Percentiles rank a stretch among this genome's conserved stretches.
Conservation (phyloP, 352 stramenopile genomes). For the Phytophthora sp. region DNA sequence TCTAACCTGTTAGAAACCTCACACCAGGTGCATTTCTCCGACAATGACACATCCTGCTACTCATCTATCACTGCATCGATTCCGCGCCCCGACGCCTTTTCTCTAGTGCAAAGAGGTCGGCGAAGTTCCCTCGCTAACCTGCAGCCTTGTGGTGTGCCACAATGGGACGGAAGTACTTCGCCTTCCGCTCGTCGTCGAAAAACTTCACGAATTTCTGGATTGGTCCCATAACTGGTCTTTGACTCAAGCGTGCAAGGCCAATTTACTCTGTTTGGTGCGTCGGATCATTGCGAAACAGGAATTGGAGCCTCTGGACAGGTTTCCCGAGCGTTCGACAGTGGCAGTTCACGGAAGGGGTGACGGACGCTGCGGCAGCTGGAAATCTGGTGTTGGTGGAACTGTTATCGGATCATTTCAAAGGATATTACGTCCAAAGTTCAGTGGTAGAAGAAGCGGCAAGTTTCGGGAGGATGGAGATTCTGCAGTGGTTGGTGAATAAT, state of each 20-base stretch:
- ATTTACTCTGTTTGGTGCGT: constrained; percentile 10
- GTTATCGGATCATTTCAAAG: constrained; percentile 5
- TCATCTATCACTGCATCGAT: background rate
- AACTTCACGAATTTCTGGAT: constrained; percentile 21
- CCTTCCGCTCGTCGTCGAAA: constrained; percentile 15
- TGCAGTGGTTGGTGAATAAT: constrained; percentile 15
- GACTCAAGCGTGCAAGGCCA: constrained; percentile 2
- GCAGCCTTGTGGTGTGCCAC: constrained; percentile 5
- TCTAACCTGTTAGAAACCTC: too few species aligned
- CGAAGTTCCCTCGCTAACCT: background rate
- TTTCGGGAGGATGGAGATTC: background rate
- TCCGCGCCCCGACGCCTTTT: background rate
- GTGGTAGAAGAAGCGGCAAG: constrained; percentile 14
- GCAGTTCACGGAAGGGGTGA: constrained; percentile 20
- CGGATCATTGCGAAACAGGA: constrained; percentile 3
- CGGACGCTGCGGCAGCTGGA: background rate
- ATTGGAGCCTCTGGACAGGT: constrained; percentile 4
- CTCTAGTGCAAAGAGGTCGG: background rate
- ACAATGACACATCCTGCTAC: background rate
- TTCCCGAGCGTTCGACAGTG: constrained; percentile 11
- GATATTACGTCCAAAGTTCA: background rate
- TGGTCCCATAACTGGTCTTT: constrained; percentile 12
- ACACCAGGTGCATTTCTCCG: too few species aligned
- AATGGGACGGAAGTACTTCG: constrained; percentile 9
- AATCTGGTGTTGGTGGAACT: constrained; percentile 19